Percentiles rank a stretch among this genome's conserved stretches.
phyloP scores from a whole-genome alignment of 441 rosid genomes.

The Hypseocharis bilobata region DNA sequence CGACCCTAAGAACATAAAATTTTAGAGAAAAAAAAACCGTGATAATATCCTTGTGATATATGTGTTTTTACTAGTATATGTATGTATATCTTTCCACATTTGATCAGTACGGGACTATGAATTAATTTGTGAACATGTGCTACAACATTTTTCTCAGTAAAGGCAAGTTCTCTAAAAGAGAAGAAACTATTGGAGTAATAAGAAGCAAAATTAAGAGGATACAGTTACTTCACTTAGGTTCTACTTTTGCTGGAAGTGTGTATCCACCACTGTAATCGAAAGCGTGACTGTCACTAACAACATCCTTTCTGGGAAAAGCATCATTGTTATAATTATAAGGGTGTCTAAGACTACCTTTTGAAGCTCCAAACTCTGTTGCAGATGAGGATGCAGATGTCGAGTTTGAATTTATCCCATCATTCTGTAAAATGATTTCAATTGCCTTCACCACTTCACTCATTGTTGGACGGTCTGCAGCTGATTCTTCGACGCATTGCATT shows the following conservation, averaged over 20 bases:
- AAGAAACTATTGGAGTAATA: too few species aligned
- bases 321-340: conserved; percentile 57
- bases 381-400: conserved; percentile 79
- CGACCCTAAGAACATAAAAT: too few species aligned
- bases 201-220: too few species aligned
- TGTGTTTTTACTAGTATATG: too few species aligned
- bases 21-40: too few species aligned
- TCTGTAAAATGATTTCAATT: conserved; percentile 64
- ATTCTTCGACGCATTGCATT: conserved; percentile 73
- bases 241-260: conserved; percentile 45
- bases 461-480: conserved; percentile 71
- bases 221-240: conserved; percentile 47
- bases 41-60: too few species aligned
- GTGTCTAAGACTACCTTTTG: conserved; percentile 40
- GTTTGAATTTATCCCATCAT: conserved; percentile 58
- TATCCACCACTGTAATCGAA: conserved; percentile 72
- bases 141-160: too few species aligned
- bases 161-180: too few species aligned
- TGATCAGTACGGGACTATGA: too few species aligned
- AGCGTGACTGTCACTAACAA: conserved; percentile 26
- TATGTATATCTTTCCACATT: too few species aligned
- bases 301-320: conserved; percentile 33
- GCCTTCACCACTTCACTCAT: conserved; percentile 90
- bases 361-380: conserved; percentile 55
- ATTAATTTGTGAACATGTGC: too few species aligned